Percentiles rank a stretch among this genome's conserved stretches.
phyloP scores from a whole-genome alignment of 1,284 basidiomycete species.

The Taiwanofungus camphoratus region DNA sequence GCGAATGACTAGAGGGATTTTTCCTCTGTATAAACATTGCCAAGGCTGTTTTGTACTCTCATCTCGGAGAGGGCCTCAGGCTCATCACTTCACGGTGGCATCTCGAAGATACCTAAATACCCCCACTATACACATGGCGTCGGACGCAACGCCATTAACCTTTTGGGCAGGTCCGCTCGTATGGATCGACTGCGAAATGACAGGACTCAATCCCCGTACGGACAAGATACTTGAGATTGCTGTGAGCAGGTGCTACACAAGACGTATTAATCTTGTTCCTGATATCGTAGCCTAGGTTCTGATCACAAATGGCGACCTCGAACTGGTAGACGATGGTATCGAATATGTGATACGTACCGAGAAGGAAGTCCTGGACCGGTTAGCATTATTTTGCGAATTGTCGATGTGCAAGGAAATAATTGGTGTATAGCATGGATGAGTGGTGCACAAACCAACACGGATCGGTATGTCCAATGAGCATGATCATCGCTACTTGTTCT shows the following conservation, averaged over 20 bases:
- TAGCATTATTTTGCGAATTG: slow-evolving; percentile 18
- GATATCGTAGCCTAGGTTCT: slow-evolving; percentile 46
- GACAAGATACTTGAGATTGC: slow-evolving; percentile 79
- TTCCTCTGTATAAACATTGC: too few species aligned
- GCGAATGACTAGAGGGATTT: too few species aligned
- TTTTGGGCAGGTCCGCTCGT: slow-evolving; percentile 67
- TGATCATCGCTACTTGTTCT: background rate
- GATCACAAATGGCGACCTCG: slow-evolving; percentile 76
- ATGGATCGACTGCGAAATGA: slow-evolving; percentile 92
- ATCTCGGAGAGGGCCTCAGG: too few species aligned
- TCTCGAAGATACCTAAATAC: too few species aligned
- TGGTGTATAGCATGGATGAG: slow-evolving; percentile 55
- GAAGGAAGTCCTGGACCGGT: slow-evolving; percentile 60
- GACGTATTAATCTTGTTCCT: background rate
- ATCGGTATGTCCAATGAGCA: slow-evolving; percentile 36
- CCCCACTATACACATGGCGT: too few species aligned
- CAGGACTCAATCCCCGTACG: slow-evolving; percentile 53
- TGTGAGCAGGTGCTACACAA: slow-evolving; percentile 27
- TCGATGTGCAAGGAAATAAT: background rate
- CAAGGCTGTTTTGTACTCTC: too few species aligned
- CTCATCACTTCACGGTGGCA: too few species aligned
- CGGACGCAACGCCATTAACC: slow-evolving; percentile 30
- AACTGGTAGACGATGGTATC: slow-evolving; percentile 69
- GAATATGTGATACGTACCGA: slow-evolving; percentile 66
- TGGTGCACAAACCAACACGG: slow-evolving; percentile 77